These are phyloP conservation scores for Ophidiomyces ophidiicola DNA, from an alignment of 2,329 filamentous ascomycete species.

Conservation along the genomic window DNA sequence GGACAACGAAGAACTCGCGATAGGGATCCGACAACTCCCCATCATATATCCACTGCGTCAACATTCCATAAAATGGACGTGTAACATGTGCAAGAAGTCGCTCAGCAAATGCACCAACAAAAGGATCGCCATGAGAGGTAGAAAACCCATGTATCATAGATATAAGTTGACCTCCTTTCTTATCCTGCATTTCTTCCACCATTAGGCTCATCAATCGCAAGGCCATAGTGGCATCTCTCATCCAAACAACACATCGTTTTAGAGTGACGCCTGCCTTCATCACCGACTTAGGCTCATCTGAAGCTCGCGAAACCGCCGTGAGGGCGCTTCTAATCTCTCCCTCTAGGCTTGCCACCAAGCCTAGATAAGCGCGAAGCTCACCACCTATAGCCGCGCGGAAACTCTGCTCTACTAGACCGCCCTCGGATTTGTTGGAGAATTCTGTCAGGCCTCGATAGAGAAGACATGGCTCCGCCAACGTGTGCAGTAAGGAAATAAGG, in stretches of 20 bases:
- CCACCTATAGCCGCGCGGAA: conserved; percentile 71
- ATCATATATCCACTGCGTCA: conserved; percentile 95
- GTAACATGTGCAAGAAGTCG: conserved; percentile 77
- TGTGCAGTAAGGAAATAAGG: conserved; percentile 74
- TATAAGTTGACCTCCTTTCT: conserved; percentile 82
- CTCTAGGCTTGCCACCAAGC: conserved; percentile 81
- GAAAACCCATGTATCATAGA: conserved; percentile 89
- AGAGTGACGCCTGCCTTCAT: conserved; percentile 83
- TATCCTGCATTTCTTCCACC: conserved; percentile 70
- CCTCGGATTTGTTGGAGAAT: conserved; percentile 70
- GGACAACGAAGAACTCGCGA: conserved; percentile 85
- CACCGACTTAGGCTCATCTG: conserved; percentile 47
- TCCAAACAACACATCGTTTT: conserved; percentile 95
- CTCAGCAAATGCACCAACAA: conserved; percentile 87
- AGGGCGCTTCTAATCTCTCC: conserved; percentile 79
- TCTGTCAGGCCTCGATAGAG: conserved; percentile 68
- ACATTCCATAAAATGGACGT: conserved; percentile 88
- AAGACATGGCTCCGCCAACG: conserved; percentile 83
- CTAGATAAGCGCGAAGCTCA: conserved; percentile 80
- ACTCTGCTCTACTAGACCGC: conserved; percentile 83
- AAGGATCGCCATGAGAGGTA: conserved; percentile 85
- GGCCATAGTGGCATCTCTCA: conserved; percentile 90
- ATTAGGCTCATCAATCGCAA: conserved; percentile 86
- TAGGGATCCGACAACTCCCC: conserved; percentile 96
- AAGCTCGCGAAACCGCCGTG: conserved; percentile 51